Percentiles rank a stretch among this genome's conserved stretches.
Conservation (phyloP, 2,329 filamentous ascomycete species). For the Plectosphaerella sp. region DNA sequence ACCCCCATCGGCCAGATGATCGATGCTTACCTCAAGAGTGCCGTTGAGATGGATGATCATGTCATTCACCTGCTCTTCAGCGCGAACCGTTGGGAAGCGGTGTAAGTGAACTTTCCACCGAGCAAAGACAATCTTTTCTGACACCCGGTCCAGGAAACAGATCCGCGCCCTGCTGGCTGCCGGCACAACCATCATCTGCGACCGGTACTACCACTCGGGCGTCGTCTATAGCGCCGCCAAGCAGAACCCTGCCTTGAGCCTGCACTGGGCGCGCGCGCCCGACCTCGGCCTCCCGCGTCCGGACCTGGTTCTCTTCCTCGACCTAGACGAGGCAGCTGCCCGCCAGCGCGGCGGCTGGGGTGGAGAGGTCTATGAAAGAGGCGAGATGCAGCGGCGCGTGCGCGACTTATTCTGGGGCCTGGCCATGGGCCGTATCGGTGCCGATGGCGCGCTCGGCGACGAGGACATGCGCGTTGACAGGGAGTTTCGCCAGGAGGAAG, state of each 20-base stretch:
- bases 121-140: not conserved
- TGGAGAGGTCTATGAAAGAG: conserved; percentile 81
- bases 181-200: conserved; percentile 76
- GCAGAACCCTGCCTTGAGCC: conserved; percentile 60
- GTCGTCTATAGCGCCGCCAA: conserved; percentile 93
- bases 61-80: conserved; percentile 87
- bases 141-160: conserved; percentile 32
- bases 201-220: conserved; percentile 93
- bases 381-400: conserved; percentile 76
- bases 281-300: conserved; percentile 84
- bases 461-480: conserved; percentile 16
- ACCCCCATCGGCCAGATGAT: conserved; percentile 87
- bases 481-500: conserved; percentile 42
- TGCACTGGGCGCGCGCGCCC: conserved; percentile 78
- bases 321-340: conserved; percentile 70
- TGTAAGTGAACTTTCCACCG: conserved; percentile 30
- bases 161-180: conserved; percentile 51
- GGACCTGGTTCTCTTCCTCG: conserved; percentile 83
- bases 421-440: conserved; percentile 39
- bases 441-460: conserved; percentile 17
- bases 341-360: conserved; percentile 81
- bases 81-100: conserved; percentile 83
- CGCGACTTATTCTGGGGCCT: conserved; percentile 65
- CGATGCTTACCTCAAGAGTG: conserved; percentile 71
- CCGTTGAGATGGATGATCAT: conserved; percentile 75